Percentiles rank a stretch among this genome's conserved stretches.
Evolutionary conservation across 2,329 filamentous ascomycete species (phyloP).

Genomic region (Neofusicoccum ribis): DNA sequence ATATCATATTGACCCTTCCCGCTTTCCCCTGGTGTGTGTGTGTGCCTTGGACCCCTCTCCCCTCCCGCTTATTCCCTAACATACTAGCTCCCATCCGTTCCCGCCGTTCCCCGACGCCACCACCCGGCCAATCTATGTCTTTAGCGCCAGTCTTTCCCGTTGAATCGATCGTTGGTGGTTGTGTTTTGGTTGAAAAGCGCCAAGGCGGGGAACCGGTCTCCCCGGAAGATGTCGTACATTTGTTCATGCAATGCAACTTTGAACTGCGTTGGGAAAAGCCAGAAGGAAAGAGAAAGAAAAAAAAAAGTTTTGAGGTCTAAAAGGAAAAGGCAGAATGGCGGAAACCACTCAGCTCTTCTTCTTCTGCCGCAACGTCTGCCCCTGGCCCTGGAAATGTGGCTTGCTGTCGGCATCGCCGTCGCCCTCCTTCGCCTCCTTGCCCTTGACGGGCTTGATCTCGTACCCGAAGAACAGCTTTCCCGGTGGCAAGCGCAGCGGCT

Average conservation of each 20-base stretch:
- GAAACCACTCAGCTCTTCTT: constrained; percentile 55
- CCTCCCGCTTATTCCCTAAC: too few relatives aligned
- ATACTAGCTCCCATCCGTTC: not conserved
- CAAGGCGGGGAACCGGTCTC: not conserved
- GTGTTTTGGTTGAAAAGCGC: not conserved
- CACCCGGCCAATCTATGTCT: too few relatives aligned
- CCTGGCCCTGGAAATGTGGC: constrained; percentile 76
- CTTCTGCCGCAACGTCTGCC: constrained; percentile 74
- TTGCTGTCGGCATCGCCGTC: constrained; percentile 58
- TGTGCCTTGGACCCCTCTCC: not conserved
- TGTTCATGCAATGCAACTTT: not conserved
- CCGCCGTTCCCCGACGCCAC: not conserved
- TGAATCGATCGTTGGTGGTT: too few relatives aligned
- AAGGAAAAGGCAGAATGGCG: too few relatives aligned
- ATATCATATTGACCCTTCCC: not conserved
- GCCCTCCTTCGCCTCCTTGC: constrained; percentile 63
- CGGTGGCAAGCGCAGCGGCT: constrained; percentile 78
- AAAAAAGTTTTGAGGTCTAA: too few relatives aligned
- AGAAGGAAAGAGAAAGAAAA: too few relatives aligned
- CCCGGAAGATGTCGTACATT: not conserved
- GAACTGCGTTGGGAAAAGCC: too few relatives aligned
- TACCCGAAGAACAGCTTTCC: constrained; percentile 98
- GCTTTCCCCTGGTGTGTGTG: not conserved
- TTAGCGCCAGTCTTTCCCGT: too few relatives aligned
- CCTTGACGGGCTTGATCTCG: constrained; percentile 84